Base-by-base conservation (phyloP, 345 rosid species). In the Syzygium grande region DNA sequence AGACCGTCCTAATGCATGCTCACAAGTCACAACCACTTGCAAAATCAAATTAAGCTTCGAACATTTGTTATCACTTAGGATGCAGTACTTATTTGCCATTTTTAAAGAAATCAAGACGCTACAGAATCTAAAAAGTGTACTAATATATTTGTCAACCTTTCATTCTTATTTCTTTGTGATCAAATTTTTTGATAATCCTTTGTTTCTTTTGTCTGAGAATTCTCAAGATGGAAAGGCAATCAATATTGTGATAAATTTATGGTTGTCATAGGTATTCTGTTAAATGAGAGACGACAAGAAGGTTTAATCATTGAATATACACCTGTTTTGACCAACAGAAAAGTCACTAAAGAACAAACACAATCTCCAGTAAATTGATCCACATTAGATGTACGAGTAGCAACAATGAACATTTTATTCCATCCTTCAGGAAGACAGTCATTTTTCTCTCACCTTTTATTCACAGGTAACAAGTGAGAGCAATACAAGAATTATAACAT, bases 381-480 rank as follows among this genome's bases (percentile, higher is more conserved):
- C 1, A 16, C 6, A 9, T 34, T 68, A 17, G 46, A 68, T 68
- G 79, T 4, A 19, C 34, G 46, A 16, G 79, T 30, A 68, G 79
- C 46, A 34, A 38, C 79, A 68, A 68, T 68, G 79, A 68, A 5
- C 79, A 68, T 68, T 3, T 17, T 15, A 30, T 68, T 38, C 43
- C 46, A 30, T 68, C 43, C 79, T 68, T 68, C 79, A 68, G 79
- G 46, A 30, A 34, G 79, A 68, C 41, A 17, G 23, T 68, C 46
- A 30, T 68, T 68, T 16, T 68, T 84, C 43, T 51, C 22, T 22
- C 14, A 16, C 13, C 25, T n/a, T 59, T 54, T 27, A 2, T 86
- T 12, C 11, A 56, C 88, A 97, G 99, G 96, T 96, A 51, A 93
- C 89, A 49, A 88, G 90, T 59, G 91, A 88, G 51, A 73, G 51